A percentile compares a stretch with the other conserved stretches of the same genome.
phyloP scores from a whole-genome alignment of 208 protist genomes.

The Leishmania amazonensis region DNA sequence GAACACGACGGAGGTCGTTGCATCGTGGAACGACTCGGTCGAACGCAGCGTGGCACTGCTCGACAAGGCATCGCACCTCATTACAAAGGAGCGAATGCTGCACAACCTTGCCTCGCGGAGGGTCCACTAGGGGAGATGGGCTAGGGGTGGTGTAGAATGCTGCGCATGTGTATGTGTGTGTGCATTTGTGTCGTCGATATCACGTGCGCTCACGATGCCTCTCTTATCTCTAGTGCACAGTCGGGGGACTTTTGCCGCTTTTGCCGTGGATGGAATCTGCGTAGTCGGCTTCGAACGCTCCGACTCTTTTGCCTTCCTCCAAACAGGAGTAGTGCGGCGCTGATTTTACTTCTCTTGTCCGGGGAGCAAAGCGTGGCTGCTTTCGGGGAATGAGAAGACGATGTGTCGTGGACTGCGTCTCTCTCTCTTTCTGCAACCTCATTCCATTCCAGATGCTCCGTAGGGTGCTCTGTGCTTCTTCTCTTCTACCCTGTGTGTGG shows the following conservation, averaged over 20 bases:
- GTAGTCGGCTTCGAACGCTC: not conserved
- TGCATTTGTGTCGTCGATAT: not conserved
- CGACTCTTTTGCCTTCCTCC: not conserved
- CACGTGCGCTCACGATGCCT: constrained; percentile 8
- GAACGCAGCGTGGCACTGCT: constrained; percentile 88
- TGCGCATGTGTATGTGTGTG: constrained; percentile 2
- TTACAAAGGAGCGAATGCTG: constrained; percentile 95
- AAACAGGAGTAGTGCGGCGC: not conserved
- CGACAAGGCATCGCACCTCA: constrained; percentile 94
- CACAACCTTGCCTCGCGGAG: constrained; percentile 55
- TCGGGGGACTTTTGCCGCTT: not conserved
- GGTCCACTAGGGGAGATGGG: constrained; percentile 16
- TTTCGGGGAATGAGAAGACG: constrained; percentile 7
- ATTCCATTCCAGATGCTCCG: not conserved
- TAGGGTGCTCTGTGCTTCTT: not conserved
- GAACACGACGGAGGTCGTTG: constrained; percentile 90
- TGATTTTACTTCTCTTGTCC: constrained; percentile 4
- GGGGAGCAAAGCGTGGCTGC: not conserved
- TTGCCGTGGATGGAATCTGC: not conserved
- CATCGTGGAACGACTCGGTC: constrained; percentile 87
- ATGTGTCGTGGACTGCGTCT: not conserved
- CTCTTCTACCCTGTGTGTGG: not conserved
- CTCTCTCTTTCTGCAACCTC: not conserved
- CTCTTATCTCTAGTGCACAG: not conserved
- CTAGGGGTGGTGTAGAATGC: not conserved